Base-by-base conservation (phyloP, 148 eudicot species). In the Diospyros lotus region DNA sequence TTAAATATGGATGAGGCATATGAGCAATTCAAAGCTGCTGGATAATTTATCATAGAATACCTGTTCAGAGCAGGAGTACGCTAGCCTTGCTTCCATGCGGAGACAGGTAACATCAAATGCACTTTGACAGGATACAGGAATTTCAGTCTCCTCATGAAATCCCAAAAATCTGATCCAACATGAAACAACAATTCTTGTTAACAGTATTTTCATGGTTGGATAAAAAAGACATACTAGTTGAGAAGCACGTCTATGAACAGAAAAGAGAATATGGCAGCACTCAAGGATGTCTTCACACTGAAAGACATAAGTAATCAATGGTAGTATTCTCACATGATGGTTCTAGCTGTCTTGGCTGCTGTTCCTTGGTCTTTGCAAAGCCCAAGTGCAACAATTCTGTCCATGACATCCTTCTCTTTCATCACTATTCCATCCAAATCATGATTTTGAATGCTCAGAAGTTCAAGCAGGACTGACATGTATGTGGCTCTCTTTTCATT, bases 31-130 rank as follows among this genome's bases (percentile, higher is more conserved):
- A 64, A 72, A 62, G 17, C 46, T 51, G 11, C 48, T 58, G 71
- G 51, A 53, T 40, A 53, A 67, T n/a, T 10, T 45, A 7, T 0
- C 73, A 51, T 55, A 54, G 8, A 43, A 58, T 77, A 91, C 99
- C 90, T 89, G 92, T 77, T 96, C 98, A 55, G 78, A 77, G 78
- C 81, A 68, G 69, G 97, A 84, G 85, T 92, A 96, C 15, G 90
- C 89, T 65, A 96, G 81, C 78, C 81, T 91, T 79, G 88, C 89
- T 86, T 93, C 99, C 99, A 96, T 96, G 73, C 86, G 82, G 56
- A 84, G 80, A 80, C 98, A 93, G 15, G 91, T 85, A 66, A 89
- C 94, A 72, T 93, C 97, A 87, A 96, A 93, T 58, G 90, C 88
- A 73, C 86, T 80, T 77, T 82, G 78, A 87, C 97, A 96, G 70